phyloP scores from a whole-genome alignment of 768 basidiomycete genomes.

The Krasilnikovozyma curviuscula region DNA sequence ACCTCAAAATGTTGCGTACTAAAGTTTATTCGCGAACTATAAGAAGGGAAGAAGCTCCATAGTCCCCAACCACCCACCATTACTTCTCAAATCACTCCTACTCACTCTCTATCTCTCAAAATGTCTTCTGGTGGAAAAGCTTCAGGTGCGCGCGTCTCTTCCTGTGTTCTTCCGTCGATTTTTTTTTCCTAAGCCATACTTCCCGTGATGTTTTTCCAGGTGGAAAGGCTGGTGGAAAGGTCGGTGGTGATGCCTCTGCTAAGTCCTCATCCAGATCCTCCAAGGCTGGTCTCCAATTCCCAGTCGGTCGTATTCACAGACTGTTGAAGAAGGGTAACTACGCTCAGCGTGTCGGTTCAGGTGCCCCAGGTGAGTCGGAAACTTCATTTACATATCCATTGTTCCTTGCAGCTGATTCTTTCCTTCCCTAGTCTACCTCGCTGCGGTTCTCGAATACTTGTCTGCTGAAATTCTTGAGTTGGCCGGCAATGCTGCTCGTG shows the following conservation, averaged over 20 bases:
- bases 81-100: no score
- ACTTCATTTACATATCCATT: no score
- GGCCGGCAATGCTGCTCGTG: constrained; percentile 92
- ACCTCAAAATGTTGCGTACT: no score
- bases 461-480: constrained; percentile 92
- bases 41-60: no score
- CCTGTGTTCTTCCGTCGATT: no score
- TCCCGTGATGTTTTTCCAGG: no score
- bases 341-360: background rate
- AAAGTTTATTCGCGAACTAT: no score
- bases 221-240: constrained; percentile 29
- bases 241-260: constrained; percentile 21
- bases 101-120: background rate
- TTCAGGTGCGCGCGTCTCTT: no score
- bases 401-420: no score
- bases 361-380: background rate
- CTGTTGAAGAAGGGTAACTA: constrained; percentile 46
- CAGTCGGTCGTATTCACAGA: constrained; percentile 76
- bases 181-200: no score
- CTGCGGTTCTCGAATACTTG: constrained; percentile 80
- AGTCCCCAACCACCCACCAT: no score
- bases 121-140: constrained; percentile 10
- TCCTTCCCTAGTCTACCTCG: constrained; percentile 40
- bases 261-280: constrained; percentile 51
- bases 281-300: constrained; percentile 45